Evolutionary conservation across 2,329 filamentous ascomycete genomes (phyloP), one percentile per base, ranked within the genome.

Genomic region (Aspergillus latus): DNA sequence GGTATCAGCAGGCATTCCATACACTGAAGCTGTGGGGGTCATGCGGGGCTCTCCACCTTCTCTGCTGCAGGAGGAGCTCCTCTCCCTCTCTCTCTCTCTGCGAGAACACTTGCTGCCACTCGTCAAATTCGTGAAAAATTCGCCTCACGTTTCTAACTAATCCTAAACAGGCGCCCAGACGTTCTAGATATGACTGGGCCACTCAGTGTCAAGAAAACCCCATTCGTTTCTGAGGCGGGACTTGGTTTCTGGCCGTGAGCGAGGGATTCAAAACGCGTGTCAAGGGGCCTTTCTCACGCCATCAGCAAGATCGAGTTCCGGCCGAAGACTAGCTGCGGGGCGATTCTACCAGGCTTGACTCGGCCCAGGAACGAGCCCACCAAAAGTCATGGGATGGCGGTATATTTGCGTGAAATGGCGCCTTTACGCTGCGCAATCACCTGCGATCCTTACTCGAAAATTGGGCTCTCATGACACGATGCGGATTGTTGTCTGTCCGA

Each of bases 241-340:
- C 8, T 36, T 21, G 44, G n/a, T 46, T 47, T 4, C n/a, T 34
- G 6, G 10, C 29, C 13, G 30, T n/a, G 44, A 47, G 11, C n/a
- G 29, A 47, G 37, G 39, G 39, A 16, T 43, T 37, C 13, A 28
- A 30, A 43, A 32, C 48, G 37, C 48, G 48, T 50, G 48, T 50
- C 37, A 30, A 43, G 37, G 48, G 29, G 30, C 9, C 44, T 7
- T 29, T 42, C 57, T 61, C 59, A 61, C 59, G 59, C 59, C 57
- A 61, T 61, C 59, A 26, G 32, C 39, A 30, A 57, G 47, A 42
- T 40, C 43, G 44, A 61, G 39, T 56, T 16, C 57, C 59, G 52
- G 59, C 52, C 54, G 54, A 54, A 57, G 34, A 48, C 36, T 40
- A 21, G 21, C 21, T 21, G 48, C 54, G 54, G 49, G 54, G 54